These are phyloP conservation scores for Coffea canephora DNA, from an alignment of 257 asterid species.

Conservation along the genomic window DNA sequence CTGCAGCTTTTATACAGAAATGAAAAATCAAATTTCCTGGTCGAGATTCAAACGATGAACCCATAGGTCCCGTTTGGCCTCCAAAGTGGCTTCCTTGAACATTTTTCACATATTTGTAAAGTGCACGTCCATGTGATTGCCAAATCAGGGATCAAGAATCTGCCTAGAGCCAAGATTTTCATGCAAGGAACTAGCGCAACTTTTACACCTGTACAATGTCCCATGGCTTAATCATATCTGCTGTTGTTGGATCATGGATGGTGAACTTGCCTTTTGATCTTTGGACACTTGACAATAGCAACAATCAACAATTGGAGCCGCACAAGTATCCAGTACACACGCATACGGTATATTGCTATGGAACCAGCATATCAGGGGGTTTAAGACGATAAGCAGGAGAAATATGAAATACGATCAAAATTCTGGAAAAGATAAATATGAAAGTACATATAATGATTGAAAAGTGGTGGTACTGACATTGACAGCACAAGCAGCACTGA, in stretches of 20 bases:
- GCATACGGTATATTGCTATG: not conserved
- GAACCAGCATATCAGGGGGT: not conserved
- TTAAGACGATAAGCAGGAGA: not conserved
- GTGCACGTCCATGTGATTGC: not conserved
- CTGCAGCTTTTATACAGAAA: not conserved
- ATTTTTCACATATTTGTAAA: not conserved
- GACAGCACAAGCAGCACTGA: not conserved
- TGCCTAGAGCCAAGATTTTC: not conserved
- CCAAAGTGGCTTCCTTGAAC: not conserved
- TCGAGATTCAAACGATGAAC: not conserved
- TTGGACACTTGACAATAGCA: not conserved
- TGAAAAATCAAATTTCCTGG: not conserved
- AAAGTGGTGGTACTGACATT: conserved; percentile 5
- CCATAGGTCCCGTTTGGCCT: not conserved
- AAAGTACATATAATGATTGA: not conserved
- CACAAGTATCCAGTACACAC: not conserved
- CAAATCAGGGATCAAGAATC: not conserved
- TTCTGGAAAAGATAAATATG: not conserved
- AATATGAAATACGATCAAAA: not conserved
- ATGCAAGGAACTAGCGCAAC: not conserved
- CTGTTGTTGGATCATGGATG: not conserved
- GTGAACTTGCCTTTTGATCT: too few species aligned
- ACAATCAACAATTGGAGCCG: not conserved
- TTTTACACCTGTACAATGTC: not conserved
- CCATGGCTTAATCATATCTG: not conserved